Evolutionary conservation across 495 filamentous ascomycete genomes (phyloP).

Genomic region (Penicillium flavigenum): DNA sequence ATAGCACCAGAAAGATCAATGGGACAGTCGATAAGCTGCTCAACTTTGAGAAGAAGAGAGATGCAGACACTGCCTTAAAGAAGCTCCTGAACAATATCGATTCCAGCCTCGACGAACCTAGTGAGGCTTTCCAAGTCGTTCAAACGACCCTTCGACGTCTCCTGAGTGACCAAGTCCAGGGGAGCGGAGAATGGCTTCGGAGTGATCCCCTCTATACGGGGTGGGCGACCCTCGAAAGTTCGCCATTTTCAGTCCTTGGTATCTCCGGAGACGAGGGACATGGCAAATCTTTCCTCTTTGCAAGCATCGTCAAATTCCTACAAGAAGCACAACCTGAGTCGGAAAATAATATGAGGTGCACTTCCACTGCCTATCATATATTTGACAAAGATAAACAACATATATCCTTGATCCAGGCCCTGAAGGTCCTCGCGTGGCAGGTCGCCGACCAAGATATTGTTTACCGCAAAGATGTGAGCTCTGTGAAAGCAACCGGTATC

Average conservation of each 20-base stretch:
- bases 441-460: conserved; percentile 19
- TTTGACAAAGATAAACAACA: conserved; percentile 14
- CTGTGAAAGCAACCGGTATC: conserved; percentile 7
- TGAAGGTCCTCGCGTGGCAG: conserved; percentile 22
- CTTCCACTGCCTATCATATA: conserved; percentile 16
- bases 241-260: conserved; percentile 12
- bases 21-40: conserved; percentile 18
- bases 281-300: conserved; percentile 24
- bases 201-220: conserved; percentile 9
- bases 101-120: conserved; percentile 15
- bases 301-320: conserved; percentile 11
- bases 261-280: conserved; percentile 22
- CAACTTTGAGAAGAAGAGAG: conserved; percentile 17
- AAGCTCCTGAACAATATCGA: conserved; percentile 14
- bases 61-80: conserved; percentile 13
- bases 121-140: conserved; percentile 12
- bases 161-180: conserved; percentile 13
- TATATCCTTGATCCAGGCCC: conserved; percentile 15
- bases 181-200: conserved; percentile 21
- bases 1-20: conserved; percentile 19
- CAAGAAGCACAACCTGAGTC: conserved; percentile 6
- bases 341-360: conserved; percentile 15
- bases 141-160: conserved; percentile 8
- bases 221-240: not conserved
- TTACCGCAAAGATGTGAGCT: conserved; percentile 20